Evolutionary conservation across 2,329 filamentous ascomycete genomes (phyloP).

Genomic region (Exophiala dermatitidis): DNA sequence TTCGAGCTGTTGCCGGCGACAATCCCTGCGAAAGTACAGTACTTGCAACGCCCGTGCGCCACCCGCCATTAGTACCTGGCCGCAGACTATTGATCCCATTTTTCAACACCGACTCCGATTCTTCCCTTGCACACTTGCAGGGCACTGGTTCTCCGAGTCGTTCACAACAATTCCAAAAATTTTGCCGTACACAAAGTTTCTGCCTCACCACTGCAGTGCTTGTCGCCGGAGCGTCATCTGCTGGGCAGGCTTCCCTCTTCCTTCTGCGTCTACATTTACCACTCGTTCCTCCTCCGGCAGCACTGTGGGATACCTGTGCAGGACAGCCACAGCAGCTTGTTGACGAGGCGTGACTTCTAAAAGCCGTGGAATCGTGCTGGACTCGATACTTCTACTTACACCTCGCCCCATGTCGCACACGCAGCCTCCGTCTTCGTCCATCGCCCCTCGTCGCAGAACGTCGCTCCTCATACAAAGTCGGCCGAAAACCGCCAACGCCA

Average conservation of each 20-base stretch:
- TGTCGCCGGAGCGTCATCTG: background rate
- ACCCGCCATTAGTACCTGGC: background rate
- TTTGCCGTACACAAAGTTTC: too few relatives aligned
- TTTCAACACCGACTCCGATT: background rate
- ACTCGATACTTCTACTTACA: background rate
- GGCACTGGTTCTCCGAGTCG: too few relatives aligned
- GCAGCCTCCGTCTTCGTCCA: slow-evolving; percentile 26
- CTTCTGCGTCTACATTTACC: background rate
- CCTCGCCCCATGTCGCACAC: slow-evolving; percentile 15
- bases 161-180: too few relatives aligned
- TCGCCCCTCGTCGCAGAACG: slow-evolving; percentile 33
- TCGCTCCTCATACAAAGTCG: slow-evolving; percentile 36
- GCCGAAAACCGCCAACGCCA: slow-evolving; percentile 32
- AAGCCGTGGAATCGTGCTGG: background rate
- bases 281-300: background rate
- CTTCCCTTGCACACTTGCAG: background rate
- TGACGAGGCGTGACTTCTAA: slow-evolving; percentile 1
- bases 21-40: background rate
- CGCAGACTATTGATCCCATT: background rate
- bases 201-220: background rate
- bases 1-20: background rate
- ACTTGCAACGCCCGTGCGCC: background rate
- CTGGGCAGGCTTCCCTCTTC: background rate
- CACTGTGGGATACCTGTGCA: background rate
- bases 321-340: slow-evolving; percentile 3